Base-by-base conservation (phyloP, 2,329 filamentous ascomycete species). In the Xylariales sp. region DNA sequence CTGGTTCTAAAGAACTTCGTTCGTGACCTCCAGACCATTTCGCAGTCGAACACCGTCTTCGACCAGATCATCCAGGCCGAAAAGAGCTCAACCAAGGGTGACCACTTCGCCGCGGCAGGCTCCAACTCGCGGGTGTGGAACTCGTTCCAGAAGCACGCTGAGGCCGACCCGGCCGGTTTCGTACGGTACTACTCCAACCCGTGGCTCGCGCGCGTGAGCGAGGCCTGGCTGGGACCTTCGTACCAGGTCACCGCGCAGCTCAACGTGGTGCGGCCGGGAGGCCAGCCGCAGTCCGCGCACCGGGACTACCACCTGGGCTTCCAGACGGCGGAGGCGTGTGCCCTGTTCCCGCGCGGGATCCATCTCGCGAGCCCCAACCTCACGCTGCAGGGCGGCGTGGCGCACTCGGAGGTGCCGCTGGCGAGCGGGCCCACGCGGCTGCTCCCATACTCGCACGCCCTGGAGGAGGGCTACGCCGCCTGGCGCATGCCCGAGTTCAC, bases 301-400 rank as follows among this genome's bases (percentile, higher is more conserved):
- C 66, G 78, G 2, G 79, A 83, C 50, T 83, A 82, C 50, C 78
- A 83, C 48, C 65, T 83, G 2, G 79, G 78, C 0, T 82, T 83
- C 56, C 76, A 80, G 53, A 73, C 69, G 1, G 51, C 63, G 3
- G 65, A 66, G 6, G 59, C 58, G 2, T 69, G 65, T 29, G 62
- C 63, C 0, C 56, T 51, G 14, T 76, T 72, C 42, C 78, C 78
- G 0, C 66, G 63, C 27, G 65, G 65, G 1, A 63, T 70, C 53
- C 79, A 83, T 29, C 45, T 67, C 1, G 68, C 75, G 0, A 74
- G 66, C 18, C 74, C 77, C 49, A 70, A 74, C 40, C 56, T 83
- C 18, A 83, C 78, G 3, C 60, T 83, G 11, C 78, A 83, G 50
- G 79, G 79, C 1, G 79, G 76, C 0, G 70, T 83, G 1, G 79